phyloP scores from a whole-genome alignment of 768 basidiomycete genomes.

The Mycena latifolia region DNA sequence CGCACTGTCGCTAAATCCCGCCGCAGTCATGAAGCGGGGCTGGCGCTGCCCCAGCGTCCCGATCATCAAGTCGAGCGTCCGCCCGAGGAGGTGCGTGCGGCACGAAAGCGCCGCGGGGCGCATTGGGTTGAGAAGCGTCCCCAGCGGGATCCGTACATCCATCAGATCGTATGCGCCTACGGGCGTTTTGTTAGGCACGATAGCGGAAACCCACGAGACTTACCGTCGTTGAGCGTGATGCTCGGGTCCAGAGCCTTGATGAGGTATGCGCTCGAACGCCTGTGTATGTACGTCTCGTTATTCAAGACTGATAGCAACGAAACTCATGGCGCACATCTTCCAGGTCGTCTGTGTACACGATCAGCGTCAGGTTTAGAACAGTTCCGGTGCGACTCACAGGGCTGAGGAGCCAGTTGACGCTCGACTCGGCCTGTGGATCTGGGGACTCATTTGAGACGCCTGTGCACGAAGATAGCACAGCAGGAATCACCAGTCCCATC shows the following conservation, averaged over 20 bases:
- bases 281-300: constrained; percentile 12
- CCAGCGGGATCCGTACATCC: constrained; percentile 42
- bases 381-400: constrained; percentile 8
- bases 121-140: constrained; percentile 45
- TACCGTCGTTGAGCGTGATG: constrained; percentile 45
- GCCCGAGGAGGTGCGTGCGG: constrained; percentile 45
- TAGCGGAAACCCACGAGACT: neutral
- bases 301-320: neutral
- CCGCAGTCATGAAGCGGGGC: constrained; percentile 44
- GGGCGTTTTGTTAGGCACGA: neutral
- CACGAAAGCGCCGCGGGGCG: constrained; percentile 46
- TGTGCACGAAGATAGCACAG: neutral
- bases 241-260: constrained; percentile 45
- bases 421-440: constrained; percentile 36
- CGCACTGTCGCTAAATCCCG: constrained; percentile 43
- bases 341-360: constrained; percentile 21
- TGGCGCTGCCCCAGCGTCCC: constrained; percentile 44
- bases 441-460: neutral
- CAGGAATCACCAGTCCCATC: constrained; percentile 40
- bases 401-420: constrained; percentile 36
- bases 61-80: constrained; percentile 44
- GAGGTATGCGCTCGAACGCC: constrained; percentile 40
- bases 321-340: constrained; percentile 28
- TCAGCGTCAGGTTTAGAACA: neutral
- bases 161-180: constrained; percentile 45